phyloP scores from a whole-genome alignment of 371 early-diverging fungal species.

The Dipsacomyces acuminosporus region DNA sequence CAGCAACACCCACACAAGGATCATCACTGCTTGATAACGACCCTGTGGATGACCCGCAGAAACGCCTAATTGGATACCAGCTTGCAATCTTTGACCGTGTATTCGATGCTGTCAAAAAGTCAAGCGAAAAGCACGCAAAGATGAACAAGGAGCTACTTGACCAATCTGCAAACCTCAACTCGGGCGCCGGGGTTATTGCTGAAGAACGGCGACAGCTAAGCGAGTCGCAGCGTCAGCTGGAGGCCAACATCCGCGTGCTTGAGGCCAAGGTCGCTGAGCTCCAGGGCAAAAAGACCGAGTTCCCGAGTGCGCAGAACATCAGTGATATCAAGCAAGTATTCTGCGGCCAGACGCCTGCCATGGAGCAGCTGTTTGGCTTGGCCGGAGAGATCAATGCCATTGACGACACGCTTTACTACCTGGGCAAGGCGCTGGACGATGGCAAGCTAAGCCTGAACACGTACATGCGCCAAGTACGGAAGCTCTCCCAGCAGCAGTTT shows the following conservation, averaged over 20 bases:
- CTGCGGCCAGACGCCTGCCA: slow-evolving; percentile 62
- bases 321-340: slow-evolving; percentile 46
- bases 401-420: slow-evolving; percentile 82
- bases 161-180: slow-evolving; percentile 55
- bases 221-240: slow-evolving; percentile 54
- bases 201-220: slow-evolving; percentile 53
- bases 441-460: slow-evolving; percentile 60
- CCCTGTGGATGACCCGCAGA: slow-evolving; percentile 42
- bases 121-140: slow-evolving; percentile 52
- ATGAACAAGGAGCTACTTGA: slow-evolving; percentile 52
- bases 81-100: slow-evolving; percentile 51
- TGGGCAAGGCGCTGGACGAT: slow-evolving; percentile 71
- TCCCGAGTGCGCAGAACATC: slow-evolving; percentile 22
- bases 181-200: slow-evolving; percentile 59
- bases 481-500: slow-evolving; percentile 80
- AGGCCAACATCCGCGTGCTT: slow-evolving; percentile 58
- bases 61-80: slow-evolving; percentile 52
- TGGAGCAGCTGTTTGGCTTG: slow-evolving; percentile 82
- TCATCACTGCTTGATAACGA: slow-evolving; percentile 44
- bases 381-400: slow-evolving; percentile 86
- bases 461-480: slow-evolving; percentile 75
- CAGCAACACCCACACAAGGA: slow-evolving; percentile 6
- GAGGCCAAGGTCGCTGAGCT: slow-evolving; percentile 50
- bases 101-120: slow-evolving; percentile 46
- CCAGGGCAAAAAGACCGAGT: slow-evolving; percentile 52